Percentiles rank a stretch among this genome's conserved stretches.
phyloP scores from a whole-genome alignment of 2,329 filamentous ascomycete species.

The Alternaria burnsii region DNA sequence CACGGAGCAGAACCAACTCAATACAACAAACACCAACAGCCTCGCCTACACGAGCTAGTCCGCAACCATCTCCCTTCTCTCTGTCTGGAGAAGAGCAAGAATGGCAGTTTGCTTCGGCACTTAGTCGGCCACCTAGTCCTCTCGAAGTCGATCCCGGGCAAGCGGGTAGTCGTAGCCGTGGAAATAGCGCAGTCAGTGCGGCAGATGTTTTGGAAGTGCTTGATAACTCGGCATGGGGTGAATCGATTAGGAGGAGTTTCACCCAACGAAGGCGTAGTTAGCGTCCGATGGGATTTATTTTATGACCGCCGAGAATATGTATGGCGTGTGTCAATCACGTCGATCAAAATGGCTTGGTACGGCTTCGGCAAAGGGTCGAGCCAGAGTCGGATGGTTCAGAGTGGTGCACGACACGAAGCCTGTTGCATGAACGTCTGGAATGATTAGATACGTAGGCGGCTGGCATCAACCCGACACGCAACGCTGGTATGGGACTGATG shows the following conservation, averaged over 20 bases:
- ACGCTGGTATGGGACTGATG: conserved; percentile 3
- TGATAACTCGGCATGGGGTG: conserved; percentile 90
- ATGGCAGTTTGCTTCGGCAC: conserved; percentile 58
- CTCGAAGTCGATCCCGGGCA: conserved; percentile 42
- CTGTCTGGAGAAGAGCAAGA: conserved; percentile 42
- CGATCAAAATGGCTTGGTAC: conserved; percentile 21
- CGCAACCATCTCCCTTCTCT: conserved; percentile 42
- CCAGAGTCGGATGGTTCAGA: conserved; percentile 26
- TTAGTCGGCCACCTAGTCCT: conserved; percentile 51
- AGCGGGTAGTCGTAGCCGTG: conserved; percentile 63
- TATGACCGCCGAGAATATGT: conserved; percentile 11
- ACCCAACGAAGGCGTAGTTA: conserved; percentile 65
- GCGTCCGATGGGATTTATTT: conserved; percentile 2
- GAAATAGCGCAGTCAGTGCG: conserved; percentile 75
- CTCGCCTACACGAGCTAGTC: conserved; percentile 43
- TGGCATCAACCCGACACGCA: conserved; percentile 27
- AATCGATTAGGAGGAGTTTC: conserved; percentile 88
- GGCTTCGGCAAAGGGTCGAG: conserved; percentile 33
- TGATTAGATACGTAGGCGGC: conserved; percentile 23
- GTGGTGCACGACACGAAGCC: conserved; percentile 27
- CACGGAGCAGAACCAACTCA: conserved; percentile 48
- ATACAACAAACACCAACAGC: conserved; percentile 50
- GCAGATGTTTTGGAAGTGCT: conserved; percentile 84
- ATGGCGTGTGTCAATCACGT: conserved; percentile 10
- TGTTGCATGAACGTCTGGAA: conserved; percentile 47